Conservation (phyloP, 148 eudicot species). For the Nepenthes gracilis region DNA sequence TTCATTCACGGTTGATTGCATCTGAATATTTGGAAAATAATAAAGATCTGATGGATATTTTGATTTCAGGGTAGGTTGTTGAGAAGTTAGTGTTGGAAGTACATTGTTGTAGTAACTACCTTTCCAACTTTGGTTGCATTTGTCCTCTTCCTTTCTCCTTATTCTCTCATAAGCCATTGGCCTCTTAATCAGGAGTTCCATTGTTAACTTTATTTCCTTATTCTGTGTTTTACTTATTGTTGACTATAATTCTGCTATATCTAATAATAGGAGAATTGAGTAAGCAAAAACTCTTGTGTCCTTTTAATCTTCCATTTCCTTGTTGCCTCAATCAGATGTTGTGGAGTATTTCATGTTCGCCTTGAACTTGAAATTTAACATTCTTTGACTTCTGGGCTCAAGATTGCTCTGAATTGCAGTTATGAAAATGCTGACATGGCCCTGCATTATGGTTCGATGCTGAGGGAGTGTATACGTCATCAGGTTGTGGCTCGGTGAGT, state of each 20-base stretch:
- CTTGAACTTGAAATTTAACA: not conserved
- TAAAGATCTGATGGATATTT: slow-evolving; percentile 73
- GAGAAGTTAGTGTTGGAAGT: slow-evolving; percentile 2
- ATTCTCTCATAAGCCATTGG: not conserved
- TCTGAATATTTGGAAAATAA: slow-evolving; percentile 90
- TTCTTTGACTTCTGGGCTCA: slow-evolving; percentile 1
- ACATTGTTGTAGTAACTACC: not conserved
- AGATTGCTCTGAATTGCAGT: slow-evolving; percentile 23
- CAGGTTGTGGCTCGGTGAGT: slow-evolving; percentile 92
- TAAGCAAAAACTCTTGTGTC: not conserved
- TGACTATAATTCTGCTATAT: not conserved
- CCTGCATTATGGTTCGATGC: slow-evolving; percentile 88
- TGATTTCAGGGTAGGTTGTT: slow-evolving; percentile 69
- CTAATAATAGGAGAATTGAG: not conserved
- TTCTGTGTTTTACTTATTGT: not conserved
- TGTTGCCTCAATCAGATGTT: not conserved
- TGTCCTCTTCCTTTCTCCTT: not conserved
- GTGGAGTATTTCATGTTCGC: not conserved
- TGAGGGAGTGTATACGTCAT: slow-evolving; percentile 99
- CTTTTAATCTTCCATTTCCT: not conserved
- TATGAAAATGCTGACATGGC: slow-evolving; percentile 86
- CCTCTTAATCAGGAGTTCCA: not conserved
- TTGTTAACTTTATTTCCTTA: not conserved
- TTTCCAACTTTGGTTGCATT: not conserved
- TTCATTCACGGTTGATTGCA: slow-evolving; percentile 79